A percentile compares a stretch with the other conserved stretches of the same genome.
phyloP scores from a whole-genome alignment of 148 eudicot species.

The Heliamphora exappendiculata region DNA sequence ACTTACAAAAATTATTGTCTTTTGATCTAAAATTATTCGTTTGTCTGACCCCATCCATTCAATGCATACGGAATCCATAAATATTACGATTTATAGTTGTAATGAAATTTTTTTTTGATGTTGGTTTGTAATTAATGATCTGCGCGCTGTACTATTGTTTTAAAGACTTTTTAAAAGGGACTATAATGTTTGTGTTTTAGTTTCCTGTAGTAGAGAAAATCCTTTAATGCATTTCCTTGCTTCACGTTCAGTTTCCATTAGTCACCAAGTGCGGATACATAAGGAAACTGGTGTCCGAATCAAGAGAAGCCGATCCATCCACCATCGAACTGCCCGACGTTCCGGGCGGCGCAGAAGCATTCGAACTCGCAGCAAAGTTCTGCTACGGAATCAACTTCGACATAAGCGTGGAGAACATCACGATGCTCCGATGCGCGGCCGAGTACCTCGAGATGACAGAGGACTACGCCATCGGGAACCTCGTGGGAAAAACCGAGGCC shows the following conservation, averaged over 20 bases:
- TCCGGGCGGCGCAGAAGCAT: conserved; percentile 84
- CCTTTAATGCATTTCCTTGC: neutral
- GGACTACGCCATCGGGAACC: conserved; percentile 62
- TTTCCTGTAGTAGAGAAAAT: neutral
- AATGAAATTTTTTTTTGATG: too few species aligned
- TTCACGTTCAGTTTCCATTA: conserved; percentile 62
- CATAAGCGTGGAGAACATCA: conserved; percentile 64
- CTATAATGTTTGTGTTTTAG: neutral
- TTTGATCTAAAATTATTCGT: too few species aligned
- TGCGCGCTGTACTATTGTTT: neutral
- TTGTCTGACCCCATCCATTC: too few species aligned
- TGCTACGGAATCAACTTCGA: conserved; percentile 87
- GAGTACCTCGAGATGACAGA: conserved; percentile 94
- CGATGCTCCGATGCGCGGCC: conserved; percentile 65
- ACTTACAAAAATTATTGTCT: too few species aligned
- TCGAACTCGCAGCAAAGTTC: conserved; percentile 85
- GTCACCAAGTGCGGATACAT: conserved; percentile 81
- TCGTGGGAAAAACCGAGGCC: conserved; percentile 56
- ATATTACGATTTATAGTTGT: too few species aligned
- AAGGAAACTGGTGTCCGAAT: conserved; percentile 55
- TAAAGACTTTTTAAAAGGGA: neutral
- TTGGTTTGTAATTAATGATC: too few species aligned
- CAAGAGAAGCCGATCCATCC: conserved; percentile 30
- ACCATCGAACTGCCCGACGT: conserved; percentile 48
- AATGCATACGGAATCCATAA: too few species aligned